Evolutionary conservation across 2,329 filamentous ascomycete genomes (phyloP).

Genomic region (Talaromyces sp.): DNA sequence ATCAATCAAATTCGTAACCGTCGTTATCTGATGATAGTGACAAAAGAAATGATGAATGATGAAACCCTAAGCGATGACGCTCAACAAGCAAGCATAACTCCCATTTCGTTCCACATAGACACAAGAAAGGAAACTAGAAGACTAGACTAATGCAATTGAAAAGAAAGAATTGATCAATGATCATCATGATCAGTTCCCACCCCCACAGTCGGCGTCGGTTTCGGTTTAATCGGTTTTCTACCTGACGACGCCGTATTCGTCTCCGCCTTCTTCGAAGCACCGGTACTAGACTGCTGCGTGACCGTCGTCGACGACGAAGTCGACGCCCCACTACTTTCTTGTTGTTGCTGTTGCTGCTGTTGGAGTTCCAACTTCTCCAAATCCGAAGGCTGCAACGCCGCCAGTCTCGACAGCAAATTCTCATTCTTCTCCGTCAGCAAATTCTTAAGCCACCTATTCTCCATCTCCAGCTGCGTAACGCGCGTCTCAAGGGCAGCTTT

Average conservation of each 20-base stretch:
- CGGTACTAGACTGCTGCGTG: neutral
- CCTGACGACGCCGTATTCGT: neutral
- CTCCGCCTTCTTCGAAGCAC: conserved; percentile 13
- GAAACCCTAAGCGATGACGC: neutral
- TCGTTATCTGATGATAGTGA: conserved; percentile 1
- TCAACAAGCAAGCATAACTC: conserved; percentile 6
- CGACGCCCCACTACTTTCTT: conserved; percentile 2
- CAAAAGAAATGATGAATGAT: neutral
- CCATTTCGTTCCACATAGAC: neutral
- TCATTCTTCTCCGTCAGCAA: conserved; percentile 76
- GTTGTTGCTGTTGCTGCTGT: conserved; percentile 10
- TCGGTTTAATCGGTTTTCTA: conserved; percentile 20
- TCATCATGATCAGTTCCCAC: conserved; percentile 17
- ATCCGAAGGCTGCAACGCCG: conserved; percentile 17
- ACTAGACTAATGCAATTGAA: neutral
- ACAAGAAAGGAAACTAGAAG: neutral
- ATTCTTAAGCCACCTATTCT: conserved; percentile 80
- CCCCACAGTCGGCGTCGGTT: conserved; percentile 17
- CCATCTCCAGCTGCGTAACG: conserved; percentile 72
- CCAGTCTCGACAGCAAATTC: conserved; percentile 20
- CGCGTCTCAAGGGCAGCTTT: conserved; percentile 70
- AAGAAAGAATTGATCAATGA: neutral
- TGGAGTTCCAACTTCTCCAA: conserved; percentile 1
- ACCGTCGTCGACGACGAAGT: neutral
- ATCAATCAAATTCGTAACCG: conserved; percentile 1